Percentiles rank a stretch among this genome's conserved stretches.
phyloP scores from a whole-genome alignment of 768 basidiomycete genomes.

The Nidularia pulvinata region DNA sequence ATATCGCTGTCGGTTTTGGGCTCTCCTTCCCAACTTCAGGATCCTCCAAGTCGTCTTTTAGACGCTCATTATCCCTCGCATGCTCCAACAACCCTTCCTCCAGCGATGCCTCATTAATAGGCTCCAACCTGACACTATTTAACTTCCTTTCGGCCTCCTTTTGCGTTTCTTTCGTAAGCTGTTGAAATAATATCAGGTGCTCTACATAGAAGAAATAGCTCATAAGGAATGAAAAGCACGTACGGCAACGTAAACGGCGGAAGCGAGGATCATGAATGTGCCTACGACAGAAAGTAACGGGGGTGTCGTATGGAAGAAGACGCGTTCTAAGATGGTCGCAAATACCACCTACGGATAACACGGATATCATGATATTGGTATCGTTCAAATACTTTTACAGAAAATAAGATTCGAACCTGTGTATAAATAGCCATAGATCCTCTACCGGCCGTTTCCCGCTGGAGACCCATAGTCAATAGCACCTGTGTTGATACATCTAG shows the following conservation, averaged over 20 bases:
- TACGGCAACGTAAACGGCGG: slow-evolving; percentile 69
- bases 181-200: too few relatives aligned
- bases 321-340: slow-evolving; percentile 59
- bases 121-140: background rate
- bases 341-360: slow-evolving; percentile 54
- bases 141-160: background rate
- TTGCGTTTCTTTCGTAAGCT: slow-evolving; percentile 10
- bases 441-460: slow-evolving; percentile 15
- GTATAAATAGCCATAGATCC: slow-evolving; percentile 7
- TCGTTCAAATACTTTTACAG: background rate
- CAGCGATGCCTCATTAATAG: background rate
- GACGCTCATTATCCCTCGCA: background rate
- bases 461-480: slow-evolving; percentile 15
- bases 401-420: slow-evolving; percentile 3
- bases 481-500: background rate
- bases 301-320: slow-evolving; percentile 64
- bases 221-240: too few relatives aligned
- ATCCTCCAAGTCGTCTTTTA: background rate
- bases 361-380: background rate
- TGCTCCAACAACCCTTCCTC: slow-evolving; percentile 7
- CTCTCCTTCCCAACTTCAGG: background rate
- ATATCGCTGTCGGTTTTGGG: too few relatives aligned
- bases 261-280: slow-evolving; percentile 58
- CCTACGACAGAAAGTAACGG: slow-evolving; percentile 62
- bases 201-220: too few relatives aligned